phyloP scores from a whole-genome alignment of 2,329 filamentous ascomycete species.

The Botrytis medusae region DNA sequence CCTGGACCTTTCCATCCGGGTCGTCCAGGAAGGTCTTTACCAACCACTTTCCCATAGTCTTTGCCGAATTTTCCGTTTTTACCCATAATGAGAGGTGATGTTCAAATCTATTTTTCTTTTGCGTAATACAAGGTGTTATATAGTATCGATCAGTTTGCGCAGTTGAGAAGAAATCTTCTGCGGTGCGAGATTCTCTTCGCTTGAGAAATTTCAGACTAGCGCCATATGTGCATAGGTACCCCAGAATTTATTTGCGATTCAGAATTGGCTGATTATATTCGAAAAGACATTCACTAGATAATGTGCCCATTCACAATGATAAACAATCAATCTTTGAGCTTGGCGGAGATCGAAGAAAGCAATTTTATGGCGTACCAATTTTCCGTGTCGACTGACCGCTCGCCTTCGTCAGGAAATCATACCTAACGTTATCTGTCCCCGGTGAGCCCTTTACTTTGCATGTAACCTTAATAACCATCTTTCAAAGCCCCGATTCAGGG shows the following conservation, averaged over 20 bases:
- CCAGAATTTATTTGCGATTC: constrained; percentile 3
- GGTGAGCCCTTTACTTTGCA: neutral
- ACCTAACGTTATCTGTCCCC: neutral
- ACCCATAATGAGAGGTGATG: constrained; percentile 28
- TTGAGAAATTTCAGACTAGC: constrained; percentile 18
- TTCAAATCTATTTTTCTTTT: neutral
- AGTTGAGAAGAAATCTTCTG: constrained; percentile 16
- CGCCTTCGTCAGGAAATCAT: neutral
- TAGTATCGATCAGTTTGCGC: neutral
- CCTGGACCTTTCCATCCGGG: constrained; percentile 37
- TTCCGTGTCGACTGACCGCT: neutral
- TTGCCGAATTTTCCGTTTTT: constrained; percentile 33
- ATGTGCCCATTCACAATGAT: neutral
- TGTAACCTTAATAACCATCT: neutral
- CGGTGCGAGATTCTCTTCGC: constrained; percentile 16
- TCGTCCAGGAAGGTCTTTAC: constrained; percentile 28
- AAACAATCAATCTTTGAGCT: neutral
- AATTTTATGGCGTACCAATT: neutral
- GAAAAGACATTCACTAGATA: neutral
- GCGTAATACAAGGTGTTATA: neutral
- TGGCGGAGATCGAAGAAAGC: neutral
- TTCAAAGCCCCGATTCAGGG: neutral
- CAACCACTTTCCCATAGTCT: constrained; percentile 34
- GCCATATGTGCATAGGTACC: neutral
- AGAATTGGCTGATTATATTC: neutral